Conservation (phyloP, 306 rosid species). For the Oxytropis ochrocephala region DNA sequence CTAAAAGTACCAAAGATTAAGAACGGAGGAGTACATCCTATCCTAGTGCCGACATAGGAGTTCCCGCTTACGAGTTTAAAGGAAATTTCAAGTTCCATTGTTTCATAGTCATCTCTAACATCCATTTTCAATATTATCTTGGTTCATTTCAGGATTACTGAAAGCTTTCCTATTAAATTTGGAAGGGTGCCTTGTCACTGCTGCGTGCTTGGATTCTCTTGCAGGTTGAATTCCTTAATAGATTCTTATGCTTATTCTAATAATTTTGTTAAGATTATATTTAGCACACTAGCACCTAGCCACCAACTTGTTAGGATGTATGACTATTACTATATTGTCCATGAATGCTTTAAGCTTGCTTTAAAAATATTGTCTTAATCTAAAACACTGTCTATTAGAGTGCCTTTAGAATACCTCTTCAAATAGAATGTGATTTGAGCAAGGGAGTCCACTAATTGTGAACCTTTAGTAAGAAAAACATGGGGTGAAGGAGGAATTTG, state of each 20-base stretch:
- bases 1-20: no score
- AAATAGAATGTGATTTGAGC: conserved; percentile 10
- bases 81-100: conserved; percentile 5
- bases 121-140: conserved; percentile 10
- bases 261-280: background rate
- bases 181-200: conserved; percentile 89
- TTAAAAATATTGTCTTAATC: no score
- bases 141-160: conserved; percentile 57
- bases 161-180: conserved; percentile 69
- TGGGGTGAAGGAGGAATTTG: background rate
- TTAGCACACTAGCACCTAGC: no score
- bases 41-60: no score
- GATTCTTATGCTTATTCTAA: background rate
- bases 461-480: background rate
- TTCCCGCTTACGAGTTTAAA: conserved; percentile 8
- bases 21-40: no score
- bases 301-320: no score
- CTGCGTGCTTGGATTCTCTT: conserved; percentile 76
- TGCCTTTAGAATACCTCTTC: background rate
- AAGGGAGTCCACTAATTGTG: background rate
- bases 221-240: conserved; percentile 53
- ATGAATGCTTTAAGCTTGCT: background rate
- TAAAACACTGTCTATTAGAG: background rate
- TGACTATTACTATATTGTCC: no score
- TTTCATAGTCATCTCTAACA: background rate